phyloP scores from a whole-genome alignment of 192 early-diverging fungal genomes.

The Rhizoclosmatium globosum region DNA sequence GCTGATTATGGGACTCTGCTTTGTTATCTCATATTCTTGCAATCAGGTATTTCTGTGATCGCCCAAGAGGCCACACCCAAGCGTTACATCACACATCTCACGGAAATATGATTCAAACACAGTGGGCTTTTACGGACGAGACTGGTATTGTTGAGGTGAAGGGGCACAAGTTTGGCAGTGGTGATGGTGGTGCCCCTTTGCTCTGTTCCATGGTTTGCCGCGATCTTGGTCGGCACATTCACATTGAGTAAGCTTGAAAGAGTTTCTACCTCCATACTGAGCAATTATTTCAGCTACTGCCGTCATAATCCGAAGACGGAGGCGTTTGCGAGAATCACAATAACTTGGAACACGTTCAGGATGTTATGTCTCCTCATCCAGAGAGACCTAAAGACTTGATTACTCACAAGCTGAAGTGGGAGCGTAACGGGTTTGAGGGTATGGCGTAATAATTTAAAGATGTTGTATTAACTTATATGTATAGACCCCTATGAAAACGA shows the following conservation, averaged over 20 bases:
- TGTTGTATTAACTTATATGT: not conserved
- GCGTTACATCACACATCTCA: constrained; percentile 43
- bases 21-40: not conserved
- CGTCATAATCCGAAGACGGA: not conserved
- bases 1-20: not conserved
- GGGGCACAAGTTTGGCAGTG: constrained; percentile 41
- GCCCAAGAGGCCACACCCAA: constrained; percentile 36
- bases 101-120: constrained; percentile 50
- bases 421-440: constrained; percentile 44
- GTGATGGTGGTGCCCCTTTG: constrained; percentile 43
- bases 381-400: constrained; percentile 25
- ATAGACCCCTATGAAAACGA: constrained; percentile 44
- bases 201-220: constrained; percentile 49
- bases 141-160: constrained; percentile 41
- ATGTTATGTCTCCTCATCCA: constrained; percentile 38
- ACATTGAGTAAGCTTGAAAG: constrained; percentile 40
- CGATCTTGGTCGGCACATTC: constrained; percentile 37
- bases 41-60: constrained; percentile 36
- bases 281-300: not conserved
- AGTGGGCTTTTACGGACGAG: constrained; percentile 40
- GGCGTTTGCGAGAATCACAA: constrained; percentile 17
- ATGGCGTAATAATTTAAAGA: constrained; percentile 7
- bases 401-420: constrained; percentile 46
- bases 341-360: constrained; percentile 28
- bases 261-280: constrained; percentile 6